Evolutionary conservation across 352 stramenopile species (phyloP).

Genomic region (Peronospora destructor): DNA sequence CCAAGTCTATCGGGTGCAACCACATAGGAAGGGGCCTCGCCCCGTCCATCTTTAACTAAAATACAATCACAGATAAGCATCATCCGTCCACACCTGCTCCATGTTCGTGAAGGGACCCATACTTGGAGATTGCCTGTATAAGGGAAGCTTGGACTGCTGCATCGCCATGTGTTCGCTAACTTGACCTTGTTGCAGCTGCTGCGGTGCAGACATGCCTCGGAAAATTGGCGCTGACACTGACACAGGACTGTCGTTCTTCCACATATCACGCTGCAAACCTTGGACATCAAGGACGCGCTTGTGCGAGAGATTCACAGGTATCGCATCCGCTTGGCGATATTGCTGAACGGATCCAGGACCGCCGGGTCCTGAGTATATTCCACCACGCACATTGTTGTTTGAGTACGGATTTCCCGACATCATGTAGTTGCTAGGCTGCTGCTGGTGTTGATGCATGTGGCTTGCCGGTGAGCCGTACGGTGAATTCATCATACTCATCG

Average conservation of each 20-base stretch:
- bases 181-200: slow-evolving; percentile 31
- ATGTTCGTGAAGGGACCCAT: slow-evolving; percentile 48
- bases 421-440: slow-evolving; percentile 29
- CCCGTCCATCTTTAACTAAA: slow-evolving; percentile 11
- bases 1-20: slow-evolving; percentile 25
- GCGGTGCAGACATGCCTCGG: slow-evolving; percentile 25
- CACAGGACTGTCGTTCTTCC: slow-evolving; percentile 59
- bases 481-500: slow-evolving; percentile 33
- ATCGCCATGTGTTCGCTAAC: slow-evolving; percentile 25
- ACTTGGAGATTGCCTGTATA: slow-evolving; percentile 44
- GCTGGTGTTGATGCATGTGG: slow-evolving; percentile 30
- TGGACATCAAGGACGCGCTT: slow-evolving; percentile 57
- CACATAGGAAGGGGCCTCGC: slow-evolving; percentile 2
- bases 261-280: slow-evolving; percentile 42
- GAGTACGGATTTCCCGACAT: slow-evolving; percentile 27
- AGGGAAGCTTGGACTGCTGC: slow-evolving; percentile 33
- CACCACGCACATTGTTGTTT: slow-evolving; percentile 19
- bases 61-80: slow-evolving; percentile 32
- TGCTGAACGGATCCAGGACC: slow-evolving; percentile 17
- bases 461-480: slow-evolving; percentile 28
- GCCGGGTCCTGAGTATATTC: slow-evolving; percentile 19
- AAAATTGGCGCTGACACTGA: slow-evolving; percentile 58
- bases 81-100: slow-evolving; percentile 55
- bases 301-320: slow-evolving; percentile 39
- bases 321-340: slow-evolving; percentile 31